A percentile compares a stretch with the other conserved stretches of the same genome.
These are phyloP conservation scores for Hibiscus syriacus DNA, from an alignment of 345 rosid genomes.

Conservation along the genomic window DNA sequence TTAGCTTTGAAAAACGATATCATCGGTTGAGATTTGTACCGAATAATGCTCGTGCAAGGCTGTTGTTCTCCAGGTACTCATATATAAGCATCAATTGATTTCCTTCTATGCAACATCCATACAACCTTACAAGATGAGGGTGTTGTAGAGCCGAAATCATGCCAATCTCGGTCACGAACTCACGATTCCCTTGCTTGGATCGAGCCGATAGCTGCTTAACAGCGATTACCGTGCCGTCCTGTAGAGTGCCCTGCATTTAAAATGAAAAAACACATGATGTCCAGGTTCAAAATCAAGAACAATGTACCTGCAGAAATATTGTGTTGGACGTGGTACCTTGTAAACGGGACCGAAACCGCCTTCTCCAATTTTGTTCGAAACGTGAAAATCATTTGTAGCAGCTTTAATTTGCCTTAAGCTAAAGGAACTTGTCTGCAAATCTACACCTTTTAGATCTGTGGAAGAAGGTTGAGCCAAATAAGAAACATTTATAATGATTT, in stretches of 20 bases:
- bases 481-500: too few relatives aligned
- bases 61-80: constrained; percentile 4
- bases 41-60: constrained; percentile 15
- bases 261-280: background rate
- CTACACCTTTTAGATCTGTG: too few relatives aligned
- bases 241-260: background rate
- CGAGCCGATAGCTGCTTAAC: background rate
- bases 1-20: too few relatives aligned
- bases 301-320: too few relatives aligned
- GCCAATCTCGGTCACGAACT: constrained; percentile 2
- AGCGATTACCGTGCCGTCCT: background rate
- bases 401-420: too few relatives aligned
- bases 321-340: too few relatives aligned
- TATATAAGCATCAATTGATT: background rate
- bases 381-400: too few relatives aligned
- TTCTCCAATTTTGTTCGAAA: too few relatives aligned
- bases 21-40: constrained; percentile 14
- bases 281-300: too few relatives aligned
- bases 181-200: constrained; percentile 3
- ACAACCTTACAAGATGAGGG: background rate
- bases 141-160: constrained; percentile 7
- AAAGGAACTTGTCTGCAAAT: too few relatives aligned
- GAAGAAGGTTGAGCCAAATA: too few relatives aligned
- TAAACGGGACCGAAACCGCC: too few relatives aligned
- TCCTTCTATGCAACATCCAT: constrained; percentile 2